Evolutionary conservation across 345 rosid genomes (phyloP), one percentile per base, ranked within the genome.

Genomic region (Pugionium dolabratum): DNA sequence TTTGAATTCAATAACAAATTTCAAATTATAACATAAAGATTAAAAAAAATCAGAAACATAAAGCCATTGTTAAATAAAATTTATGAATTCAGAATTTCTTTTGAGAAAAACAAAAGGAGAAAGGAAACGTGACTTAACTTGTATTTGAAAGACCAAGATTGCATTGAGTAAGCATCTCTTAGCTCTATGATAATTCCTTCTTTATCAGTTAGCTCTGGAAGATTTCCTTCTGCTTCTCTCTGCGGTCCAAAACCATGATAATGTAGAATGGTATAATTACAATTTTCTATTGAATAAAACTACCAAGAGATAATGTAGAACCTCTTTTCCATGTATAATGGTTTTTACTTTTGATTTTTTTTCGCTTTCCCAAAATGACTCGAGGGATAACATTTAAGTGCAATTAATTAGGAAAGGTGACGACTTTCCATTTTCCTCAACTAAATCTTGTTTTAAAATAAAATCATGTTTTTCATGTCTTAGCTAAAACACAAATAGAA

Each of bases 211-310:
- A 92, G 82, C 26, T 34, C 1, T 26, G 95, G 95, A 69, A 92
- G 95, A 78, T 92, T 81, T 72, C 52, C 82, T 66, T 92, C 95
- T 0, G 86, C 81, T 9, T 84, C 95, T 61, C 79, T 89, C 95
- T 91, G 73, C 26, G 58, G 76, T 62, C 6, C 68, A 59, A 41
- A 10, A 5, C 42, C 34, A 18, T 18, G 18, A 18, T 18, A 18
- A 18, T 18, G 18, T 18, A 18, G 4, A 18, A 46, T 10, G 6
- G 10, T 11, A 35, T 34, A 27, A 10, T 7, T 36, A 8, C 35
- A 26, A 25, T 10, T 35, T 36, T 10, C 4, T 18, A 18, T 11
- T 66, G 3, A 5, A 4, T 37, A 11, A 47, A 37, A 36, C 0
- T 29, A 7, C 6, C 30, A 66, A 40, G 29, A 0, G 36, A 37